A percentile compares a stretch with the other conserved stretches of the same genome.
Conservation (phyloP, 2,329 filamentous ascomycete genomes). For the Ophiostoma pallidulum region DNA sequence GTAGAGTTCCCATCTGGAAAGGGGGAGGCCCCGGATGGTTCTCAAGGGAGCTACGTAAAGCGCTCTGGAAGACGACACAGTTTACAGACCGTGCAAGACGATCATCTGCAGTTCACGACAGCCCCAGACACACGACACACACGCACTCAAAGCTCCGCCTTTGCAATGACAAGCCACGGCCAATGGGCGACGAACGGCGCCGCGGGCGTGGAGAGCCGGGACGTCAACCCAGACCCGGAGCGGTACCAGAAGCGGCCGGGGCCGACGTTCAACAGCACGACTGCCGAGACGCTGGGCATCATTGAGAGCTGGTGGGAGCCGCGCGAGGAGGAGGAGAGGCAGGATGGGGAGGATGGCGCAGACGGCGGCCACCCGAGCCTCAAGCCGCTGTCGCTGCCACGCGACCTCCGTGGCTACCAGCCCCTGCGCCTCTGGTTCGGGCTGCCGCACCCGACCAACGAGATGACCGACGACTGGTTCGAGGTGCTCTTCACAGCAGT, state of each 20-base stretch:
- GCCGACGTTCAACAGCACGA: neutral
- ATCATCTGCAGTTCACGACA: no score
- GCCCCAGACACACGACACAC: no score
- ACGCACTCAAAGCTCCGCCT: no score
- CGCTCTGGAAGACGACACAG: no score
- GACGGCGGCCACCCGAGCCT: neutral
- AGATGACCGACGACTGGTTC: constrained; percentile 21
- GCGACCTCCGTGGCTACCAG: constrained; percentile 11
- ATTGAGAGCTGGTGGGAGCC: constrained; percentile 15
- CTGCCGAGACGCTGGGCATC: constrained; percentile 8
- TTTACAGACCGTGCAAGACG: no score
- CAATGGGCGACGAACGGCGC: no score
- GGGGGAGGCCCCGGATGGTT: no score
- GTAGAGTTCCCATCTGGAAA: no score
- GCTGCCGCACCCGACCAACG: constrained; percentile 12
- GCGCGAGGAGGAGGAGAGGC: neutral
- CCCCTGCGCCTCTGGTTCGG: constrained; percentile 20
- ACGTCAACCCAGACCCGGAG: constrained; percentile 8
- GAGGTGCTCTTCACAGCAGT: constrained; percentile 22
- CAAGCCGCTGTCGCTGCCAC: neutral
- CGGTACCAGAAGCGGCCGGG: neutral
- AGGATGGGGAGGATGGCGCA: no score
- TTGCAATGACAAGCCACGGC: no score
- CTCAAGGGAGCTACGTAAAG: no score
- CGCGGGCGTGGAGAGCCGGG: neutral